Evolutionary conservation across 257 asterid genomes (phyloP).

Genomic region (Nicotiana otophora): DNA sequence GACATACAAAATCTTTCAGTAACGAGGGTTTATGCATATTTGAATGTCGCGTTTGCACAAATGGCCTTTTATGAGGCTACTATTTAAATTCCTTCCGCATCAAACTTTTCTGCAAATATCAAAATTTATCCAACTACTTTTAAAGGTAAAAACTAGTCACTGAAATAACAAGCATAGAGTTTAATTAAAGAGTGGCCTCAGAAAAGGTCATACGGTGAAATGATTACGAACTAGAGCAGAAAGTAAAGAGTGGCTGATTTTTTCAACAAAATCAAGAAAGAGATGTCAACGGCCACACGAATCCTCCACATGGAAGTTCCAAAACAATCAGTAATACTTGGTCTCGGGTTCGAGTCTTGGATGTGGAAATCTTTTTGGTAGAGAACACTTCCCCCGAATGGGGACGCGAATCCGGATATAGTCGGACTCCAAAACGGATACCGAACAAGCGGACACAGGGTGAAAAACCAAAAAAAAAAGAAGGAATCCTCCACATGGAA

Average conservation of each 20-base stretch:
- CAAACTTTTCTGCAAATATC: not conserved
- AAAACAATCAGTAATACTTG: not conserved
- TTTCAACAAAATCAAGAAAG: not conserved
- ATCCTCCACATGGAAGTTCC: constrained; percentile 1
- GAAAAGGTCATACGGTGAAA: not conserved
- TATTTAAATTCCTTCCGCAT: not conserved
- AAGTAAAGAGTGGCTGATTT: not conserved
- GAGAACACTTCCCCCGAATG: too few species aligned
- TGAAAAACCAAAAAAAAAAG: too few species aligned
- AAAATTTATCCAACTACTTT: not conserved
- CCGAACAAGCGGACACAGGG: too few species aligned
- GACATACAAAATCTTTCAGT: fast-evolving
- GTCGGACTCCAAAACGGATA: too few species aligned
- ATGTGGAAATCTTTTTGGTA: too few species aligned
- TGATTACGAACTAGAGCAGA: too few species aligned
- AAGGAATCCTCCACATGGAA: not conserved
- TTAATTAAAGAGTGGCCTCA: not conserved
- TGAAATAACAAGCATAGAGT: not conserved
- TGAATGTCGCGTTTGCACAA: not conserved
- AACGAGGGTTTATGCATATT: not conserved
- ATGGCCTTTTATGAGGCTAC: not conserved
- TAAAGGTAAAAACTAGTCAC: not conserved
- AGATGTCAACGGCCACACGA: not conserved
- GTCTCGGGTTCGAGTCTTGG: too few species aligned
- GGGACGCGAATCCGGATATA: too few species aligned